Conservation (phyloP, 2,329 filamentous ascomycete species). For the Sporothrix dimorphospora region DNA sequence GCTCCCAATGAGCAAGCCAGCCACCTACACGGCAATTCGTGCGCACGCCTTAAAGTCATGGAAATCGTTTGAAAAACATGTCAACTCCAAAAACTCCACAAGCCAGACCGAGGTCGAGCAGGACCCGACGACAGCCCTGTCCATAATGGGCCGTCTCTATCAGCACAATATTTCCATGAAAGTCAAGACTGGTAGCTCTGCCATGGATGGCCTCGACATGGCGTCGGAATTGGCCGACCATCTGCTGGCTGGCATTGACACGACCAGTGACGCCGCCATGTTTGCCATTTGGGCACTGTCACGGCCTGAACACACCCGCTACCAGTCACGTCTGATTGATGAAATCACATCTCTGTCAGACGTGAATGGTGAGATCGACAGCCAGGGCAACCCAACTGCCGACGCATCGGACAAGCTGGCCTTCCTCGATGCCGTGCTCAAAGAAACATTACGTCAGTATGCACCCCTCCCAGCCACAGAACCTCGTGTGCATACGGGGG, state of each 20-base stretch:
- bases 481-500: conserved; percentile 46
- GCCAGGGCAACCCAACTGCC: conserved; percentile 41
- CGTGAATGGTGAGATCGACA: conserved; percentile 31
- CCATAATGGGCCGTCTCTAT: conserved; percentile 47
- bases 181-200: conserved; percentile 34
- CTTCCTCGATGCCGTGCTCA: conserved; percentile 54
- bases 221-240: conserved; percentile 59
- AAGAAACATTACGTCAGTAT: conserved; percentile 54
- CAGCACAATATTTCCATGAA: background rate
- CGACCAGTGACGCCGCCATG: conserved; percentile 52
- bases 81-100: conserved; percentile 10
- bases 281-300: conserved; percentile 56
- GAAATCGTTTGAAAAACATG: conserved; percentile 30
- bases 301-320: conserved; percentile 44
- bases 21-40: conserved; percentile 56
- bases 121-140: conserved; percentile 34
- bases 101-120: conserved; percentile 11
- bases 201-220: conserved; percentile 48
- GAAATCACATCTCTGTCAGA: conserved; percentile 42
- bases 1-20: conserved; percentile 54
- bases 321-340: conserved; percentile 49
- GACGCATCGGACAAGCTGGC: conserved; percentile 45
- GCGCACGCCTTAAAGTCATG: conserved; percentile 38
- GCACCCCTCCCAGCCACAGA: conserved; percentile 56
- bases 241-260: conserved; percentile 57